Base-by-base conservation (phyloP, 1,139 yeast genomes). In the Lodderomyces metapsilosis region DNA sequence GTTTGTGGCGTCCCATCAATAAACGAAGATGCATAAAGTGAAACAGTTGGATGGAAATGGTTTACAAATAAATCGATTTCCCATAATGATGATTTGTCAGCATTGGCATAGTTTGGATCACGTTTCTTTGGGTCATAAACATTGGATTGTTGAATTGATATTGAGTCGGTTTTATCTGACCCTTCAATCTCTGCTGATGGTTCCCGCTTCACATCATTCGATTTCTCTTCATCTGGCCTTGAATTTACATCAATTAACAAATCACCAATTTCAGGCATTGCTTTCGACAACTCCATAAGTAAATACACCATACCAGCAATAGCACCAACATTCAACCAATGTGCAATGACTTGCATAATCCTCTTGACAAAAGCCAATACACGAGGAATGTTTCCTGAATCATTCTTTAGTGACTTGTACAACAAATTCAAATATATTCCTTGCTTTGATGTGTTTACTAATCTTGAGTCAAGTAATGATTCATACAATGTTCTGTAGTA, bases 41-140 rank as follows among this genome's bases (percentile, higher is more conserved):
- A 75, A 34, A 91, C 85, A 0, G 98, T 87, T 36, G 99, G 99
- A 59, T 92, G 98, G 69, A 79, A 94, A 62, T 92, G 98, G 44
- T 75, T 71, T 35, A 83, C 58, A 58, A 92, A 83, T 39, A 81
- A 85, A 36, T 73, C 67, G 13, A 88, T 62, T 65, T 92, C 99
- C 97, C 98, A 94, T 42, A 92, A 65, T 8, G 91, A 83, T 1
- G 96, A 74, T 38, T 75, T 76, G 40, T 80, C 80, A 5, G 97
- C 97, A 59, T 88, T 76, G 11, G 98, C 89, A 61, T 65, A 88
- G 49, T 78, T 75, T 15, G 99, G 99, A 62, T 92, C 98, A 59
- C 98, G 82, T 58, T 88, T 88, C 54, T 82, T 81, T 24, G 95
- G 81, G 59, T 94, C 98, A 58, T 92, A 92, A n/a, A 54, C 61